Conservation (phyloP, 805 yeast species). For the Wickerhamomyces hampshirensis region DNA sequence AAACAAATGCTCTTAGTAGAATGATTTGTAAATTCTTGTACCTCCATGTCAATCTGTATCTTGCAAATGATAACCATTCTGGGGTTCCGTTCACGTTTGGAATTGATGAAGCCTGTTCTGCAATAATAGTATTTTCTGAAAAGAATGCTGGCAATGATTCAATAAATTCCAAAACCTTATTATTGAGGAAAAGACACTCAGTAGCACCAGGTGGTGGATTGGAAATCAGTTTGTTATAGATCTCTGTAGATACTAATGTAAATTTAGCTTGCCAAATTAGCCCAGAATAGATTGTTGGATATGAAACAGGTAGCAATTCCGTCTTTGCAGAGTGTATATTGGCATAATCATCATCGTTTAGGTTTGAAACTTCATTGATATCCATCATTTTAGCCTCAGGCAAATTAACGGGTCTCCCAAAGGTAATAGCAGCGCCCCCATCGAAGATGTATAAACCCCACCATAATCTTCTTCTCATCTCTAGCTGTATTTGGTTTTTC, state of each 20-base stretch:
- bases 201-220: conserved; percentile 42
- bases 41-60: conserved; percentile 55
- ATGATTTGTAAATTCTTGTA: conserved; percentile 51
- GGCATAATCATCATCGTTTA: conserved; percentile 37
- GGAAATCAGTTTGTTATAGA: conserved; percentile 43
- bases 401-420: conserved; percentile 58
- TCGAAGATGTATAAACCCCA: conserved; percentile 65
- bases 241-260: conserved; percentile 41
- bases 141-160: conserved; percentile 43
- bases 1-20: conserved; percentile 50
- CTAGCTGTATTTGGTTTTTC: conserved; percentile 40
- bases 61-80: conserved; percentile 50
- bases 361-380: conserved; percentile 44
- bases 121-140: conserved; percentile 34
- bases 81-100: conserved; percentile 28
- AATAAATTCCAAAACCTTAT: conserved; percentile 36
- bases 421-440: conserved; percentile 57
- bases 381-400: conserved; percentile 45
- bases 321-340: conserved; percentile 12
- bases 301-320: conserved; percentile 19
- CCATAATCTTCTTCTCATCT: conserved; percentile 59
- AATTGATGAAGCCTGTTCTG: conserved; percentile 20
- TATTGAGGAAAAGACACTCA: conserved; percentile 47
- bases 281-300: conserved; percentile 57
- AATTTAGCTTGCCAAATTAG: conserved; percentile 50